phyloP scores from a whole-genome alignment of 257 asterid species.

The Fraxinus cuspidata region DNA sequence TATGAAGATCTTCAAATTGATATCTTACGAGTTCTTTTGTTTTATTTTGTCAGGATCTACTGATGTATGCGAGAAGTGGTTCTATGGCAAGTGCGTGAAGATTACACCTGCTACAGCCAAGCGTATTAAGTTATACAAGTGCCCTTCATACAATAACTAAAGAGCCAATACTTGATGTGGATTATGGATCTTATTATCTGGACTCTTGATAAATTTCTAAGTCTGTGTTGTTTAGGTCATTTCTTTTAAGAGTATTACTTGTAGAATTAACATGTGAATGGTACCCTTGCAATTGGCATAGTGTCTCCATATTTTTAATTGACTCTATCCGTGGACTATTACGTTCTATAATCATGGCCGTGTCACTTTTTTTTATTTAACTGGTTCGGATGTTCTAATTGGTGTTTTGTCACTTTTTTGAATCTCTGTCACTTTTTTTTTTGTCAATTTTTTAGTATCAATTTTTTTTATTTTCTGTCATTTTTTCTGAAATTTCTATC shows the following conservation, averaged over 20 bases:
- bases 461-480: too few relatives aligned
- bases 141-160: constrained; percentile 77
- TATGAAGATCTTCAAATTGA: too few relatives aligned
- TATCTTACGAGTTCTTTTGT: too few relatives aligned
- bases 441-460: too few relatives aligned
- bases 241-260: constrained; percentile 23
- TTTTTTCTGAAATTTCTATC: too few relatives aligned
- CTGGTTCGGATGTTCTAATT: too few relatives aligned
- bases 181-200: background rate
- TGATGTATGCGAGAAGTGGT: constrained; percentile 81
- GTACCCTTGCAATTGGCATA: constrained; percentile 15
- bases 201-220: background rate
- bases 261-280: constrained; percentile 35
- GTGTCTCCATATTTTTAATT: background rate
- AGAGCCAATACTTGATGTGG: constrained; percentile 44
- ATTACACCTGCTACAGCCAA: constrained; percentile 72
- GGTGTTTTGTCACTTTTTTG: too few relatives aligned
- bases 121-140: constrained; percentile 72
- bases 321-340: background rate
- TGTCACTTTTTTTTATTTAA: too few relatives aligned
- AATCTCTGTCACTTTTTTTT: too few relatives aligned
- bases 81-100: constrained; percentile 83
- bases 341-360: too few relatives aligned
- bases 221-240: constrained; percentile 14
- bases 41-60: too few relatives aligned